phyloP scores from a whole-genome alignment of 371 early-diverging fungal species.

The Haplosporangium sp. region DNA sequence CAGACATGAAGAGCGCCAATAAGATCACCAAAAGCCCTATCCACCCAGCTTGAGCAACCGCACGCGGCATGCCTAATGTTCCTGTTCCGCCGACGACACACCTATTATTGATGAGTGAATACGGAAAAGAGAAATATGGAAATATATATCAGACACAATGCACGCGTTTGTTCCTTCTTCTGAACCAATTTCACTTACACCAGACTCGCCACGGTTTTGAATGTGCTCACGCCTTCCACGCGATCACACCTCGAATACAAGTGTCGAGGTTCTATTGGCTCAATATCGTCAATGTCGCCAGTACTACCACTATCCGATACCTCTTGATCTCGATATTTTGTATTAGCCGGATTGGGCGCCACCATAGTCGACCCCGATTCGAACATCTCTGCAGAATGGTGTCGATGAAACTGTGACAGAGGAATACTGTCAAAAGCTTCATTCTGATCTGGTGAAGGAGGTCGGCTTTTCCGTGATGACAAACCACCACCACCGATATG shows the following conservation, averaged over 20 bases:
- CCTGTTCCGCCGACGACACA: slow-evolving; percentile 48
- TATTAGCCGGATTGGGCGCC: neutral
- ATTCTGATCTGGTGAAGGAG: too few relatives aligned
- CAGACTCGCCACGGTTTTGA: slow-evolving; percentile 27
- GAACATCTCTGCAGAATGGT: slow-evolving; percentile 10
- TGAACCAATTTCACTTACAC: slow-evolving; percentile 21
- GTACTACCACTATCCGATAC: neutral
- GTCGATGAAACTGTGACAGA: slow-evolving; percentile 3
- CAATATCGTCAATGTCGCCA: neutral
- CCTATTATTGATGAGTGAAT: slow-evolving; percentile 4
- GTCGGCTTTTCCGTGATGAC: too few relatives aligned
- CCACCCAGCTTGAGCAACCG: slow-evolving; percentile 42
- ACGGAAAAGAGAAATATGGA: slow-evolving; percentile 1
- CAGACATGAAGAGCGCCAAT: slow-evolving; percentile 34
- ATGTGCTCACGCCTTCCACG: slow-evolving; percentile 18
- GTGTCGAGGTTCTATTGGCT: neutral
- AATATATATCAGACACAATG: neutral
- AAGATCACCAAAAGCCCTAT: slow-evolving; percentile 14
- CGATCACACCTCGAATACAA: slow-evolving; percentile 12
- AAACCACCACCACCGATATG: too few relatives aligned
- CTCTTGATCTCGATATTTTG: neutral
- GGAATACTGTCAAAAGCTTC: too few relatives aligned
- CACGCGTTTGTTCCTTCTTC: neutral
- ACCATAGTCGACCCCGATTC: slow-evolving; percentile 20
- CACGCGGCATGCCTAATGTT: slow-evolving; percentile 40